These are phyloP conservation scores for Borealophlyctis nickersoniae DNA, from an alignment of 192 early-diverging fungal species.

Conservation along the genomic window DNA sequence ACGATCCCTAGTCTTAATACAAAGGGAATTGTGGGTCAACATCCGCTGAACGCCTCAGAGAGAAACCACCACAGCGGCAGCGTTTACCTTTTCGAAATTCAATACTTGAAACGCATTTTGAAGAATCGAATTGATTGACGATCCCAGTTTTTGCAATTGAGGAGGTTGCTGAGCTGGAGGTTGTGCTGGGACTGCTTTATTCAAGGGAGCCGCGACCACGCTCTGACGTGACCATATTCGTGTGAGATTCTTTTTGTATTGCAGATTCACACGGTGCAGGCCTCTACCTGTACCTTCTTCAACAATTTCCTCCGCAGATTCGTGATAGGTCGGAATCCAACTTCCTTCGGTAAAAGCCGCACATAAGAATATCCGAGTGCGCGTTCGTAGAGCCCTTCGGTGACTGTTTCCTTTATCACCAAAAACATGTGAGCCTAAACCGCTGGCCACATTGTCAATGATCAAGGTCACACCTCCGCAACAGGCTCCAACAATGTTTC, in stretches of 20 bases:
- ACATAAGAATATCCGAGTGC: slow-evolving; percentile 58
- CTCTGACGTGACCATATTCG: neutral
- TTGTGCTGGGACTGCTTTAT: neutral
- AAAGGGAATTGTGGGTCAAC: neutral
- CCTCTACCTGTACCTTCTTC: slow-evolving; percentile 6
- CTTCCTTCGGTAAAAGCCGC: slow-evolving; percentile 77
- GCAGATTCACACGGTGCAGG: neutral
- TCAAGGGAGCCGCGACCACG: neutral
- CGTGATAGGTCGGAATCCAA: slow-evolving; percentile 73
- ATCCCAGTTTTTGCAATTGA: slow-evolving; percentile 15
- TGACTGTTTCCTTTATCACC: neutral
- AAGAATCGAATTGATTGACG: slow-evolving; percentile 51
- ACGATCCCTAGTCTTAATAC: slow-evolving; percentile 8
- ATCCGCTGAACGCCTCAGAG: slow-evolving; percentile 7
- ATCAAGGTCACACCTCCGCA: slow-evolving; percentile 8
- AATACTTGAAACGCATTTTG: slow-evolving; percentile 56
- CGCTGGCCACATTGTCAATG: too few species aligned
- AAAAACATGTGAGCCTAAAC: neutral
- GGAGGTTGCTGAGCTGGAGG: too few species aligned
- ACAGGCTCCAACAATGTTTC: slow-evolving; percentile 29
- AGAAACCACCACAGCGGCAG: neutral
- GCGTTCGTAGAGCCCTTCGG: neutral
- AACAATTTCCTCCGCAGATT: slow-evolving; percentile 55
- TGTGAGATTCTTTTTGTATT: neutral
- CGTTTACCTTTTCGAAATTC: slow-evolving; percentile 45